phyloP scores from a whole-genome alignment of 139 green algal species.

The Asterochloris erici region DNA sequence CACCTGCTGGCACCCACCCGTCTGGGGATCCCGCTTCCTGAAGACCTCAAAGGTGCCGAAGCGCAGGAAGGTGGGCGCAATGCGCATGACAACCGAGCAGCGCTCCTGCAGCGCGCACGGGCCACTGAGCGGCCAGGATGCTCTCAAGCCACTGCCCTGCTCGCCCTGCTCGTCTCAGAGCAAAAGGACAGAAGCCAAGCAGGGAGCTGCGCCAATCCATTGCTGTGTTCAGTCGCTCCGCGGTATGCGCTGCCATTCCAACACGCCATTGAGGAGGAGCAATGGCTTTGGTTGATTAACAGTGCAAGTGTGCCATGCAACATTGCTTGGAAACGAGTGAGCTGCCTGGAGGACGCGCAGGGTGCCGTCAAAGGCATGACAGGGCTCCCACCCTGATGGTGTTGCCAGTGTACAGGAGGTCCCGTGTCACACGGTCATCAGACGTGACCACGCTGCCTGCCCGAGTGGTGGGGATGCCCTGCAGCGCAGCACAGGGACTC shows the following conservation, averaged over 20 bases:
- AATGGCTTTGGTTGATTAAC: too few species aligned
- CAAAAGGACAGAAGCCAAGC: too few species aligned
- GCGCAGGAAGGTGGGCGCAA: slow-evolving; percentile 82
- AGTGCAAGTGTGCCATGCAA: too few species aligned
- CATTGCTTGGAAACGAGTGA: too few species aligned
- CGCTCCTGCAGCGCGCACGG: slow-evolving; percentile 41
- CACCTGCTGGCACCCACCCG: neutral
- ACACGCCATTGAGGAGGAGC: too few species aligned
- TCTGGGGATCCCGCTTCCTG: slow-evolving; percentile 55
- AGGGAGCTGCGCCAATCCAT: too few species aligned
- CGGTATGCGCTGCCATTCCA: too few species aligned
- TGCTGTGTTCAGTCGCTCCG: too few species aligned
- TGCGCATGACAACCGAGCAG: slow-evolving; percentile 76
- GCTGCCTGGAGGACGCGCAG: slow-evolving; percentile 79
- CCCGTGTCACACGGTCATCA: slow-evolving; percentile 71
- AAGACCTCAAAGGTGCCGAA: slow-evolving; percentile 94
- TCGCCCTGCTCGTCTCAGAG: too few species aligned
- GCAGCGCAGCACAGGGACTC: neutral
- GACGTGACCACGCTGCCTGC: slow-evolving; percentile 84
- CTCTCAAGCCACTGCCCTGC: slow-evolving; percentile 56
- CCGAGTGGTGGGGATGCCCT: slow-evolving; percentile 86
- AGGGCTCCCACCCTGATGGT: neutral
- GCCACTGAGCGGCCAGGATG: slow-evolving; percentile 22
- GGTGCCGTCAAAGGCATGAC: slow-evolving; percentile 51
- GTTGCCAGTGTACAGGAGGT: slow-evolving; percentile 74